Evolutionary conservation across 768 basidiomycete genomes (phyloP).

Genomic region (Mycena belliarum): DNA sequence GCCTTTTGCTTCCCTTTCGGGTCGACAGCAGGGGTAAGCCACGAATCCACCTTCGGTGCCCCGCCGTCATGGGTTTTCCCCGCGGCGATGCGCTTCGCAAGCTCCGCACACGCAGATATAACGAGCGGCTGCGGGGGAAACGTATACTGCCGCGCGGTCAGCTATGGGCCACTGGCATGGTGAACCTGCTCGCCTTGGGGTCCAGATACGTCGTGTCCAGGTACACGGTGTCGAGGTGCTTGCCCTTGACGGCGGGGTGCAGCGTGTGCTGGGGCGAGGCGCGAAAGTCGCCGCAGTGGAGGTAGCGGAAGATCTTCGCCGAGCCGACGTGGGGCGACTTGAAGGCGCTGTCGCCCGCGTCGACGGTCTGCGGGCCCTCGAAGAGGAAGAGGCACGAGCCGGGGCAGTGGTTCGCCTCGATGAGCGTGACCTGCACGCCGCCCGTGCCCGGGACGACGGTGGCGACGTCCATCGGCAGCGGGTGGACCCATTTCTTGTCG

Average conservation of each 20-base stretch:
- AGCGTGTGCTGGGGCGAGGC: conserved; percentile 86
- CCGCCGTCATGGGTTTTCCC: conserved; percentile 37
- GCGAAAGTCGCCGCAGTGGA: conserved; percentile 94
- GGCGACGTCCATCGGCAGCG: conserved; percentile 79
- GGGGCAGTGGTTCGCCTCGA: conserved; percentile 99
- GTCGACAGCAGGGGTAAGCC: conserved; percentile 39
- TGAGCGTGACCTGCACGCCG: conserved; percentile 87
- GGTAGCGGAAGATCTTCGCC: conserved; percentile 72
- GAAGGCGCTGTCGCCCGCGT: conserved; percentile 84
- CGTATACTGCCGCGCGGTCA: conserved; percentile 59
- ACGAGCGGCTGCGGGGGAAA: conserved; percentile 97
- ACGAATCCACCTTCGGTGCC: conserved; percentile 49
- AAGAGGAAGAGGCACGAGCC: conserved; percentile 94
- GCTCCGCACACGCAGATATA: conserved; percentile 86
- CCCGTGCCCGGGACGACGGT: conserved; percentile 77
- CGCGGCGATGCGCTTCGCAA: conserved; percentile 60
- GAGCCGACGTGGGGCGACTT: conserved; percentile 74
- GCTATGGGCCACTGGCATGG: background rate
- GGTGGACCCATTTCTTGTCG: conserved; percentile 84
- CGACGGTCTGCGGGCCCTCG: conserved; percentile 85
- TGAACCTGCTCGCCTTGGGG: conserved; percentile 54
- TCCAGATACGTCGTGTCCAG: conserved; percentile 96
- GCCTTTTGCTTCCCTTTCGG: conserved; percentile 37
- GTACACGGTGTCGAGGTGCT: conserved; percentile 84
- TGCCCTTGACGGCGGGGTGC: conserved; percentile 83